Base-by-base conservation (phyloP, 2,329 filamentous ascomycete species). In the Mycosphaerella sp. region DNA sequence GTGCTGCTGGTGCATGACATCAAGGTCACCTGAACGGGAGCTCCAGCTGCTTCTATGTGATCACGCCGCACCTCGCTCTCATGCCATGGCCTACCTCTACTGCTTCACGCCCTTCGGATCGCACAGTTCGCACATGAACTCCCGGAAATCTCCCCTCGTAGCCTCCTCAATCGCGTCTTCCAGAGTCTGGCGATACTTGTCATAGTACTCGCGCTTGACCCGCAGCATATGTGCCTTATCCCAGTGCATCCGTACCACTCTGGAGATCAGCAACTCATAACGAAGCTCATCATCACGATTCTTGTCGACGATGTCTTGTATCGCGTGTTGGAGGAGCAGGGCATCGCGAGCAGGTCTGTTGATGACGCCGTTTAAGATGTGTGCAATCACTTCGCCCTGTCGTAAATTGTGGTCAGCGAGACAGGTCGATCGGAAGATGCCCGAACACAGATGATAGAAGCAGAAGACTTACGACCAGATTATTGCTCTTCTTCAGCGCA, bases 281-380 rank as follows among this genome's bases (percentile, higher is more conserved):
- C 92, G 83, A 59, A 91, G 77, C 50, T 80, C 65, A 59, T 70
- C 56, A 23, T 64, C 66, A 6, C 66, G 65, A 49, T 71, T 67
- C 34, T 60, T 59, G 3, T 67, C 55, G 1, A 68, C 71, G 31
- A 78, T 72, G 17, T 84, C 86, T 51, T 69, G 67, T 60, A 97
- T 83, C 1, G 93, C 92, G 74, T 97, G 93, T 71, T 95, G 85
- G 1, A 98, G 78, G 2, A 97, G 83, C 38, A 96, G 80, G 2
- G 92, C 89, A 70, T 97, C 93, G 52, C 93, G 88, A 59, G 95
- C 89, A 5, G 93, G 91, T 55, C 87, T 87, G 74, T 97, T 97
- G 75, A 97, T 95, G 54, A 95, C 84, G 65, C 93, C 93, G 73
- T 97, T 96, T 66, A 98, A 85, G 63, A 97, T 89, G 72, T 97